Evolutionary conservation across 1,139 yeast species (phyloP).

Genomic region (Suhomyces maxii): DNA sequence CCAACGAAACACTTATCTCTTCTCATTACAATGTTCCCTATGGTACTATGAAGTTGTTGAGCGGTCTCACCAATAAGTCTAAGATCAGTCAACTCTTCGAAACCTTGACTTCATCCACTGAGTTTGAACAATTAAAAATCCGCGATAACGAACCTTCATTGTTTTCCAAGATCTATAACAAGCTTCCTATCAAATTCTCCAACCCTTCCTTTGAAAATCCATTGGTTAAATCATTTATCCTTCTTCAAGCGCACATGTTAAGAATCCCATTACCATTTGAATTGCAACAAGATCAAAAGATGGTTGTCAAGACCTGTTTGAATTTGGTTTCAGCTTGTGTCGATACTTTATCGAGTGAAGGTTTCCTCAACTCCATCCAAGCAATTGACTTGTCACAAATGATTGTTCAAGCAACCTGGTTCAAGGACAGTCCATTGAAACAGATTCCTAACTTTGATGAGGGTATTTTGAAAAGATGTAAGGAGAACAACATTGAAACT

Average conservation of each 20-base stretch:
- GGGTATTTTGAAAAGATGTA: constrained; percentile 59
- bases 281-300: constrained; percentile 54
- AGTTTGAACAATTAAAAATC: constrained; percentile 64
- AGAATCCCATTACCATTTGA: constrained; percentile 59
- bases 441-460: constrained; percentile 75
- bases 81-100: constrained; percentile 67
- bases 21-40: constrained; percentile 68
- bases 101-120: constrained; percentile 64
- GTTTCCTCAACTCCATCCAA: constrained; percentile 70
- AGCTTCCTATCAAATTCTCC: constrained; percentile 58
- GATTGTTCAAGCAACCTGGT: constrained; percentile 85
- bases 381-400: constrained; percentile 91
- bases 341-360: constrained; percentile 79
- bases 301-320: constrained; percentile 50
- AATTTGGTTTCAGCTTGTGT: constrained; percentile 64
- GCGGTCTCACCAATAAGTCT: constrained; percentile 53
- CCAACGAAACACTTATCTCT: constrained; percentile 73
- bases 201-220: constrained; percentile 51
- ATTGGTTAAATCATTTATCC: constrained; percentile 66
- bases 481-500: constrained; percentile 56
- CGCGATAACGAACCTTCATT: constrained; percentile 57
- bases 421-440: constrained; percentile 67
- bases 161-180: constrained; percentile 52
- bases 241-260: constrained; percentile 81
- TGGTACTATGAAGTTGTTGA: constrained; percentile 62